Percentiles rank a stretch among this genome's conserved stretches.
Evolutionary conservation across 306 rosid species (phyloP).

Genomic region (Cicer yamashitae): DNA sequence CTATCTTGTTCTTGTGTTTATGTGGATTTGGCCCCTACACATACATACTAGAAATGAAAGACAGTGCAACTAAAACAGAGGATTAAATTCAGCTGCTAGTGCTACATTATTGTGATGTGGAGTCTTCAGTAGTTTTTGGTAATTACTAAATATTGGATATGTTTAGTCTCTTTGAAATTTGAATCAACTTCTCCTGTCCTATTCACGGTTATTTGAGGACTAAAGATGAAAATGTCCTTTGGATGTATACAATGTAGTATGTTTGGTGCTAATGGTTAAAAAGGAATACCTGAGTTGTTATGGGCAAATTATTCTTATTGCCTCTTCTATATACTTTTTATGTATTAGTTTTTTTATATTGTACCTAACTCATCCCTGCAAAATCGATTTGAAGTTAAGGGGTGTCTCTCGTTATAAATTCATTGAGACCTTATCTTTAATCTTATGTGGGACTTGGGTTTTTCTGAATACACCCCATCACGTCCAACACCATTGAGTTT

Average conservation of each 20-base stretch:
- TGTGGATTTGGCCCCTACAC: not conserved
- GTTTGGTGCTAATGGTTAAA: not conserved
- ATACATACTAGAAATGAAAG: not conserved
- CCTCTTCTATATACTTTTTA: not conserved
- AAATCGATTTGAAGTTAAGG: too few relatives aligned
- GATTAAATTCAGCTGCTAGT: constrained; percentile 1
- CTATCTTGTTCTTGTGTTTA: constrained; percentile 14
- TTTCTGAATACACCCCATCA: too few relatives aligned
- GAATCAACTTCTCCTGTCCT: not conserved
- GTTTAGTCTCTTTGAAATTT: not conserved
- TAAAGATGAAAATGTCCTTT: constrained; percentile 6
- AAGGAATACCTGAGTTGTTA: not conserved
- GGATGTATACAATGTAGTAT: not conserved
- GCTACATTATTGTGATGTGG: not conserved
- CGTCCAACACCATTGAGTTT: too few relatives aligned
- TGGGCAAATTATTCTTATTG: not conserved
- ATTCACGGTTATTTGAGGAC: not conserved
- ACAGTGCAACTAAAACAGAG: not conserved
- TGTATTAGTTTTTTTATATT: not conserved
- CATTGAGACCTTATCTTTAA: too few relatives aligned
- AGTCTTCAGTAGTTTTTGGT: constrained; percentile 3
- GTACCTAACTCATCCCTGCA: too few relatives aligned
- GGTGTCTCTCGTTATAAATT: too few relatives aligned
- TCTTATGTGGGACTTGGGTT: too few relatives aligned
- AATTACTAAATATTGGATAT: not conserved